Evolutionary conservation across 2,329 filamentous ascomycete genomes (phyloP).

Genomic region (Penicillium sp.): DNA sequence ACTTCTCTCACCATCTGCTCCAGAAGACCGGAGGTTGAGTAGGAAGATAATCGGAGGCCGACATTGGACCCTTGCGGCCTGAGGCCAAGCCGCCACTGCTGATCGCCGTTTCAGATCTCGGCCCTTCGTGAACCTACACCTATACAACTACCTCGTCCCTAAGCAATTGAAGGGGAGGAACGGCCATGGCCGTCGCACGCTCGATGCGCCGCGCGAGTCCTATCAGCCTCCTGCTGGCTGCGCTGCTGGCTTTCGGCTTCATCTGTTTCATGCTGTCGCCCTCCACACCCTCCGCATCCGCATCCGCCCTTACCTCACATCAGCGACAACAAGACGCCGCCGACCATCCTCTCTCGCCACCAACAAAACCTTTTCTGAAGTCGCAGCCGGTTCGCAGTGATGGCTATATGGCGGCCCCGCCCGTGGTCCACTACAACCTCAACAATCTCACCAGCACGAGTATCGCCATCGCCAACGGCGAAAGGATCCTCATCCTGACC

Average conservation of each 20-base stretch:
- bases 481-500: conserved; percentile 87
- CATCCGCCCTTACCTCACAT: conserved; percentile 48
- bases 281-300: conserved; percentile 48
- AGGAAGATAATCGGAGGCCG: neutral
- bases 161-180: conserved; percentile 7
- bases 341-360: conserved; percentile 69
- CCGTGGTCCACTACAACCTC: conserved; percentile 88
- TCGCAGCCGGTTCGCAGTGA: conserved; percentile 50
- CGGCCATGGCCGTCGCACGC: conserved; percentile 59
- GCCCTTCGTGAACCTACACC: conserved; percentile 1
- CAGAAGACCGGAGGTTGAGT: neutral
- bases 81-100: conserved; percentile 4
- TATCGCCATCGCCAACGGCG: conserved; percentile 72
- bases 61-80: conserved; percentile 1
- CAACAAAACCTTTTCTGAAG: conserved; percentile 72
- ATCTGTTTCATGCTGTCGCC: conserved; percentile 52
- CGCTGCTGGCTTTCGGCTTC: conserved; percentile 69
- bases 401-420: conserved; percentile 64
- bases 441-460: conserved; percentile 87
- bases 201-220: conserved; percentile 76
- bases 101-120: conserved; percentile 14
- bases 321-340: conserved; percentile 58
- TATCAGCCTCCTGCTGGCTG: conserved; percentile 70
- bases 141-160: conserved; percentile 9
- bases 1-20: neutral